Conservation (phyloP, 192 early-diverging fungal genomes). For the Rhizophagus clarus region DNA sequence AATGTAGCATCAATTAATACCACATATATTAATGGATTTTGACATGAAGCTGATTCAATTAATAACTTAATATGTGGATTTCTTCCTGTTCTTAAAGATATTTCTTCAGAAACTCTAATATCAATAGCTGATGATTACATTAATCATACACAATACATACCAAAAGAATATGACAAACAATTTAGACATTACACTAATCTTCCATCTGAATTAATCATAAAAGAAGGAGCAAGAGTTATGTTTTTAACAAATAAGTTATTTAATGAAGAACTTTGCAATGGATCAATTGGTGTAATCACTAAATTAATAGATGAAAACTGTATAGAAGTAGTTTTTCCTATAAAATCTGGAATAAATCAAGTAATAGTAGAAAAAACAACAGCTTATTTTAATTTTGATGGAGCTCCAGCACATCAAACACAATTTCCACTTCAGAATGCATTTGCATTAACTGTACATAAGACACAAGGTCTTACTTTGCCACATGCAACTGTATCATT, state of each 20-base stretch:
- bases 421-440: constrained; percentile 19
- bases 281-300: neutral
- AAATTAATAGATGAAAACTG: neutral
- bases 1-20: too few relatives aligned
- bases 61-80: too few relatives aligned
- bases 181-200: constrained; percentile 7
- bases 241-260: neutral
- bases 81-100: too few relatives aligned
- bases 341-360: neutral
- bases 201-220: neutral
- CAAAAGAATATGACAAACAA: neutral
- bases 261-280: neutral
- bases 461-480: constrained; percentile 5
- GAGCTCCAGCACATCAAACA: neutral
- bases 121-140: too few relatives aligned
- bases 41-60: too few relatives aligned
- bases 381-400: neutral
- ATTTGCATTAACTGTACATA: constrained; percentile 14
- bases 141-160: too few relatives aligned
- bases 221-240: neutral
- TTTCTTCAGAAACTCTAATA: too few relatives aligned
- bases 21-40: too few relatives aligned
- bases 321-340: neutral
- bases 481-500: neutral
- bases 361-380: neutral